Evolutionary conservation across 1,284 basidiomycete species (phyloP), one percentile per base, ranked within the genome.

Genomic region (Sparassis latifolia): DNA sequence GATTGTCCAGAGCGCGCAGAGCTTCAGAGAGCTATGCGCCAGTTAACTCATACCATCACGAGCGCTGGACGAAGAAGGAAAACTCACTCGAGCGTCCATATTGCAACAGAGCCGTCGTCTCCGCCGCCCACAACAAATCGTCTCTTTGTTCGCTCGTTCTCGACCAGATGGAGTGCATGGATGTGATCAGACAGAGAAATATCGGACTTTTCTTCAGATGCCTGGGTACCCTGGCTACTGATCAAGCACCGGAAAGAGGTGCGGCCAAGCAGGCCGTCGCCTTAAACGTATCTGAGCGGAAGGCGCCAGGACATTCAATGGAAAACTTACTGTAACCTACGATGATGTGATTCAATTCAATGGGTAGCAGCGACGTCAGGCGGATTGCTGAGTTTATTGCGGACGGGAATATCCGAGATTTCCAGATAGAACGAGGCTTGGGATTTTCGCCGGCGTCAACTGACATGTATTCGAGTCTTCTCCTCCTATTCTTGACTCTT

Each of bases 51-150:
- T 20, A 20, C 20, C 20, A 20, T 20, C 20, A 20, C 20, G 20
- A 20, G 20, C 20, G 20, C 20, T 20, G 20, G 20, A 10, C 7
- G 5, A 27, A 49, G 4, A 10, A 48, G 28, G 40, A 45, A 5
- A 52, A 68, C 74, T 46, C 58, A 87, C 88, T 73, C 74, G 5
- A 78, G 55, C 5, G 76, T 71, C 89, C 87, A 93, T 53, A 89
- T 71, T 0, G 78, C 79, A 29, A 91, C 74, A 0, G 82, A 82
- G 2, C 89, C 89, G 61, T 89, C 84, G 52, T 87, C 82, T 0
- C 76, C 77, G 4, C 89, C 88, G 10, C 85, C 87, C 12, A 89
- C 66, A 12, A 92, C 67, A 32, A 80, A 75, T 12, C 66, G 73
- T 51, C 86, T 78, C 30, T 74, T 74, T 1, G 79, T 84, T 37